Percentiles rank a stretch among this genome's conserved stretches.
Conservation (phyloP, 2,329 filamentous ascomycete species). For the Botryosphaeria dothidea region DNA sequence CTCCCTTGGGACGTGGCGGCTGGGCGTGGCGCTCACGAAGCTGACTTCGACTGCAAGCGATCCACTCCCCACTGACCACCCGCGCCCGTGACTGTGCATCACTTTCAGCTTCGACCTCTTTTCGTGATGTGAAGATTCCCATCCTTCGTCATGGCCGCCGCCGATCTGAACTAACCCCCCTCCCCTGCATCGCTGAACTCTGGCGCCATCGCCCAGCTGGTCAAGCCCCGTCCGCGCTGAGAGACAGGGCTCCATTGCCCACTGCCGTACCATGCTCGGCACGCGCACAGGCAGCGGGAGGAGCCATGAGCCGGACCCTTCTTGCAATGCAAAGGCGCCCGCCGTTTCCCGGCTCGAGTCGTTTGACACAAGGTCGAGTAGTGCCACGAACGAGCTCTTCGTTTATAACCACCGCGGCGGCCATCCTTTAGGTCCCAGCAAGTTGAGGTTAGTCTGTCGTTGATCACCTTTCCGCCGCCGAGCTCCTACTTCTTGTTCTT, state of each 20-base stretch:
- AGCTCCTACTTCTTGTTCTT: neutral
- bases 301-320: conserved; percentile 18
- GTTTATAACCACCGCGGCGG: conserved; percentile 1
- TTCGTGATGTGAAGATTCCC: conserved; percentile 11
- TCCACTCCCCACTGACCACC: conserved; percentile 14
- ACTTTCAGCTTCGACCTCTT: conserved; percentile 18
- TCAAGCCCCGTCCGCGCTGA: conserved; percentile 9
- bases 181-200: conserved; percentile 16
- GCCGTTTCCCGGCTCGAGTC: neutral
- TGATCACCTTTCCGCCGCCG: neutral
- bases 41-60: conserved; percentile 14
- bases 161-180: conserved; percentile 5
- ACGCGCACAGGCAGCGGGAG: conserved; percentile 17
- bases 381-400: neutral
- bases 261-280: conserved; percentile 14
- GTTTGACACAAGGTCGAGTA: neutral
- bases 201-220: conserved; percentile 8
- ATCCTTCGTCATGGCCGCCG: conserved; percentile 9
- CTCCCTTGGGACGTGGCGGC: conserved; percentile 17
- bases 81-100: conserved; percentile 16
- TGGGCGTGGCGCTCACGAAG: conserved; percentile 13
- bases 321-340: conserved; percentile 8
- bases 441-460: conserved; percentile 10
- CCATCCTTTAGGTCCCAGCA: neutral
- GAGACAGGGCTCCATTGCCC: neutral